These are phyloP conservation scores for Yamadazyma sp. DNA, from an alignment of 805 yeast species.

Conservation along the genomic window DNA sequence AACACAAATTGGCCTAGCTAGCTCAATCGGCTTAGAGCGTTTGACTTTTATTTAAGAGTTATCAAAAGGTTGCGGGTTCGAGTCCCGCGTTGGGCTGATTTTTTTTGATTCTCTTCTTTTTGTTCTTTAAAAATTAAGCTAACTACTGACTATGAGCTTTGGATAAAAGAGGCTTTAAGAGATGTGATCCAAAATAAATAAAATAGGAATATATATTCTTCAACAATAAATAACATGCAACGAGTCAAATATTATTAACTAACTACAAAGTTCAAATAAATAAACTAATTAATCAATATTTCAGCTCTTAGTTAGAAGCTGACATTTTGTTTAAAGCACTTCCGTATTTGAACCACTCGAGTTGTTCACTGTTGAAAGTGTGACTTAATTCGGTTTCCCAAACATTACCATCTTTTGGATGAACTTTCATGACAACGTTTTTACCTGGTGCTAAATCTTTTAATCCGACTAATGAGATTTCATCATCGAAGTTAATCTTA, in stretches of 20 bases:
- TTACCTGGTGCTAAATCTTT: slow-evolving; percentile 89
- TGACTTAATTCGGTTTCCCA: slow-evolving; percentile 93
- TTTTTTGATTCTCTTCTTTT: slow-evolving; percentile 4
- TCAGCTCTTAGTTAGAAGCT: slow-evolving; percentile 7
- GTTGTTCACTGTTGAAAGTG: slow-evolving; percentile 95
- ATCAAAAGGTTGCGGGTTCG: slow-evolving; percentile 27
- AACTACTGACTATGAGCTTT: no score
- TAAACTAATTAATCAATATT: not conserved
- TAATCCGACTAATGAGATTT: slow-evolving; percentile 82
- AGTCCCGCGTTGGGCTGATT: slow-evolving; percentile 15
- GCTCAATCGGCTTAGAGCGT: slow-evolving; percentile 31
- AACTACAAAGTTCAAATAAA: no score
- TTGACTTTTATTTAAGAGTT: slow-evolving; percentile 20
- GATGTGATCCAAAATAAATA: no score
- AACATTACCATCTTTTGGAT: slow-evolving; percentile 68
- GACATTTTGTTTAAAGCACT: slow-evolving; percentile 98
- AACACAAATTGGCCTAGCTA: slow-evolving; percentile 29
- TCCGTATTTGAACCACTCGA: slow-evolving; percentile 99
- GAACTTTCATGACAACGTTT: slow-evolving; percentile 73
- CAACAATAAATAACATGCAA: slow-evolving; percentile 8
- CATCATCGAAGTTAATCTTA: slow-evolving; percentile 87
- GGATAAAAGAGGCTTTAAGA: no score
- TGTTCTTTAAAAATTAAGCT: no score
- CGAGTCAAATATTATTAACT: no score
- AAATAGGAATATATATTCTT: slow-evolving; percentile 7